A percentile compares a stretch with the other conserved stretches of the same genome.
Conservation (phyloP, 805 yeast genomes). For the Monosporozyma yasuniensis region DNA sequence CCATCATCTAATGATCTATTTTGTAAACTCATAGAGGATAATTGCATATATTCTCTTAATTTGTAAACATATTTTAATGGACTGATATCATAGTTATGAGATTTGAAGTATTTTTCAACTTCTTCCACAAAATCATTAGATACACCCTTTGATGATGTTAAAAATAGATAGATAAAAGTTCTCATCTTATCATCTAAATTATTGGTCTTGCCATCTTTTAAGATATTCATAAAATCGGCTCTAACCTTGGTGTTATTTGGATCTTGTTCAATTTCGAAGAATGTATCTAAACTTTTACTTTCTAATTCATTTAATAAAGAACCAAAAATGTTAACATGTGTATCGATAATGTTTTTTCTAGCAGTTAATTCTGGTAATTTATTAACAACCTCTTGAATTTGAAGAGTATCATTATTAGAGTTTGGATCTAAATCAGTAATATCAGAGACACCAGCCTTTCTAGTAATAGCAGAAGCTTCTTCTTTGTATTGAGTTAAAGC, state of each 20-base stretch:
- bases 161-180: constrained; percentile 72
- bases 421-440: constrained; percentile 63
- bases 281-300: constrained; percentile 77
- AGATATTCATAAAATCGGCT: constrained; percentile 50
- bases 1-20: constrained; percentile 29
- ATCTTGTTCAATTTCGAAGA: constrained; percentile 89
- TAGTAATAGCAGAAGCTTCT: constrained; percentile 81
- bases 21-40: constrained; percentile 36
- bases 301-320: constrained; percentile 74
- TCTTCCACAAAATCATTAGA: constrained; percentile 43
- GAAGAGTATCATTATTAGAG: constrained; percentile 46
- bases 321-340: constrained; percentile 94
- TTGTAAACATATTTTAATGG: constrained; percentile 69
- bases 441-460: constrained; percentile 58
- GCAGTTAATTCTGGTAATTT: constrained; percentile 88
- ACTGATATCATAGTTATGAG: constrained; percentile 50
- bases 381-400: constrained; percentile 79
- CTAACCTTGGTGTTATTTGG: constrained; percentile 43
- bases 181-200: constrained; percentile 79
- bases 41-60: constrained; percentile 65
- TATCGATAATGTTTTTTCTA: constrained; percentile 79
- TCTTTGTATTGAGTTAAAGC: constrained; percentile 74
- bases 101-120: constrained; percentile 52
- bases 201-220: constrained; percentile 43
- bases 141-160: constrained; percentile 38